Percentiles rank a stretch among this genome's conserved stretches.
These are phyloP conservation scores for Herpetomonas samuelpessoai DNA, from an alignment of 208 protist genomes.

Conservation along the genomic window DNA sequence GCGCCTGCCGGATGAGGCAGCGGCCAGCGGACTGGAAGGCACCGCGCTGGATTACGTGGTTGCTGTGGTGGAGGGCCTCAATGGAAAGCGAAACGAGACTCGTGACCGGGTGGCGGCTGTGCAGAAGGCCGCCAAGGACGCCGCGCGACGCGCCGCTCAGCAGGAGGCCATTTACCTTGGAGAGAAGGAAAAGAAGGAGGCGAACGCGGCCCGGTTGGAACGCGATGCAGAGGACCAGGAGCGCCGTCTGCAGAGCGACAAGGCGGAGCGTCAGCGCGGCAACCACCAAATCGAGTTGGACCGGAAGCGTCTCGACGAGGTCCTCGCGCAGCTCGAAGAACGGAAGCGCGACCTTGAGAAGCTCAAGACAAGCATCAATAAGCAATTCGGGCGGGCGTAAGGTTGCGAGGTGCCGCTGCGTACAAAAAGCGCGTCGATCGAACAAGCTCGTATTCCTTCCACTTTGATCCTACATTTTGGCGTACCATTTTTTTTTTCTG, in stretches of 20 bases:
- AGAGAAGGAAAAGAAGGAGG: conserved; percentile 59
- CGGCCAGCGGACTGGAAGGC: conserved; percentile 8
- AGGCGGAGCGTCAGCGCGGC: conserved; percentile 33
- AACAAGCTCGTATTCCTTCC: too few species aligned
- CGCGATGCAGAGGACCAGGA: conserved; percentile 52
- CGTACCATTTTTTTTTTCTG: too few species aligned
- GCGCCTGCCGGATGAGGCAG: conserved; percentile 5
- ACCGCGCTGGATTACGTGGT: conserved; percentile 33
- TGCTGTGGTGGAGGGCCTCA: conserved; percentile 33
- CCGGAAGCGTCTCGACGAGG: conserved; percentile 33
- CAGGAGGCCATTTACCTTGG: conserved; percentile 26
- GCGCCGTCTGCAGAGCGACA: conserved; percentile 37
- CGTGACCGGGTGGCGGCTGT: conserved; percentile 22
- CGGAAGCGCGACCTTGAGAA: conserved; percentile 35
- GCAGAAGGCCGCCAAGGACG: conserved; percentile 25
- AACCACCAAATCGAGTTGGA: conserved; percentile 49
- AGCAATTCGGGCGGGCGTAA: conserved; percentile 35
- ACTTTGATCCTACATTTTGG: too few species aligned
- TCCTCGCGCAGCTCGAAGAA: conserved; percentile 36
- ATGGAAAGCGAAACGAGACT: conserved; percentile 19
- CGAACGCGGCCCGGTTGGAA: conserved; percentile 30
- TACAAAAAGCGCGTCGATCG: too few species aligned
- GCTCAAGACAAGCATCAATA: conserved; percentile 58
- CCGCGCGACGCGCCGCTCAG: conserved; percentile 21
- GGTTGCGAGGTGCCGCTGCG: too few species aligned